Base-by-base conservation (phyloP, 495 filamentous ascomycete species). In the Arthonia radiata region DNA sequence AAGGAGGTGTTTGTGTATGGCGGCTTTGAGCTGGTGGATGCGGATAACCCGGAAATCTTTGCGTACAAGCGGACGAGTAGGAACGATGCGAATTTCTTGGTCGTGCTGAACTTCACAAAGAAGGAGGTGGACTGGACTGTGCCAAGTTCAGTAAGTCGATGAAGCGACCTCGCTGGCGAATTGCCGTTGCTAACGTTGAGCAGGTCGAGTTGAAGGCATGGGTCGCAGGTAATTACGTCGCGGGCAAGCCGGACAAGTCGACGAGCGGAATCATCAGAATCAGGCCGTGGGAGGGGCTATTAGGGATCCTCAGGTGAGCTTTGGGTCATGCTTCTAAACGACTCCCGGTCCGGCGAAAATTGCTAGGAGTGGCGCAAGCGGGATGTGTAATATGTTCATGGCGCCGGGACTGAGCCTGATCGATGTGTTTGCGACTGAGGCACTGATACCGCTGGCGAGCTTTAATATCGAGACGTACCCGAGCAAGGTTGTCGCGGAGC, bases 1-100 rank as follows among this genome's bases (percentile, higher is more conserved):
- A 46, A 47, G 13, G 46, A 53, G 25, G 41, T 42, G 3, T 56
- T 57, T 28, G 42, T 57, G 4, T 56, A 59, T 26, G 55, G 55
- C 5, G 43, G 50, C 28, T 56, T 49, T 27, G 34, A 46, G 25
- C 30, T 52, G n/a, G 23, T 53, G 4, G 43, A 46, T 28, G 26
- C 36, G 0, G 37, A 44, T 12, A 36, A 44, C 24, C 37, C 38
- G 12, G 31, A 39, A n/a, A 36, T 58, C 1, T 49, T 56, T 28
- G 45, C 53, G 19, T 59, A 52, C 24, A 31, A 38, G 30, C 23
- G 45, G 12, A 37, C 28, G 1, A 30, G 38, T 17, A 42, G 36
- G 19, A 41, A 38, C 11, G 27, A 32, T 7, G 46, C 49, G 18
- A 37, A 30, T 14, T 53, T 41, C 31, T 26, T 58, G 5, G 39